Percentiles rank a stretch among this genome's conserved stretches.
Conservation (phyloP, 1,284 basidiomycete species). For the Sanguinoderma infundibulare region DNA sequence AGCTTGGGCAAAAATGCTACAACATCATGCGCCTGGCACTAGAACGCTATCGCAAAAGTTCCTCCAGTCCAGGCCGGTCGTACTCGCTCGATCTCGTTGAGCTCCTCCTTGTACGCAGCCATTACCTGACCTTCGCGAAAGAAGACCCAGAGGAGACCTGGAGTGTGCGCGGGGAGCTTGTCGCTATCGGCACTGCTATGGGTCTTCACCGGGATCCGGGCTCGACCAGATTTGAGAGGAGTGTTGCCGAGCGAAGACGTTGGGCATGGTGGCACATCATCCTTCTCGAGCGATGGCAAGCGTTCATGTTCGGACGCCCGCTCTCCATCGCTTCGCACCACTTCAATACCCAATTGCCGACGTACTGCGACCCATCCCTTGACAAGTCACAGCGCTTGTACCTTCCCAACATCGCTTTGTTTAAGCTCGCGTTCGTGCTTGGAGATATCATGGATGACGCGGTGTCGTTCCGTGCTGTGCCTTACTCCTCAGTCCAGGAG, state of each 20-base stretch:
- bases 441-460: conserved; percentile 85
- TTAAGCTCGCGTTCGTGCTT: conserved; percentile 74
- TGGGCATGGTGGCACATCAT: conserved; percentile 90
- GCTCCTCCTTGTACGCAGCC: conserved; percentile 65
- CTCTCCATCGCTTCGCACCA: conserved; percentile 75
- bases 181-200: conserved; percentile 77
- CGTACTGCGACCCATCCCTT: conserved; percentile 59
- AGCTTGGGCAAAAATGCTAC: conserved; percentile 66
- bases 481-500: conserved; percentile 72
- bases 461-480: conserved; percentile 72
- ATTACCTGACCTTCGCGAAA: conserved; percentile 74
- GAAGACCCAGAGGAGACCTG: conserved; percentile 81
- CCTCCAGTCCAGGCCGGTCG: conserved; percentile 37
- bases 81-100: conserved; percentile 80
- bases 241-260: conserved; percentile 71
- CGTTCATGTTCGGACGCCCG: conserved; percentile 83
- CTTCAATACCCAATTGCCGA: conserved; percentile 77
- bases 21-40: conserved; percentile 68
- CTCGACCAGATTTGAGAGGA: conserved; percentile 68
- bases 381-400: conserved; percentile 68
- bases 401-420: conserved; percentile 73
- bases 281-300: conserved; percentile 81
- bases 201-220: conserved; percentile 82
- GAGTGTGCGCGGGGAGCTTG: conserved; percentile 70
- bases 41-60: conserved; percentile 61